These are phyloP conservation scores for Sporothrix globosa DNA, from an alignment of 2,329 filamentous ascomycete species.

Conservation along the genomic window DNA sequence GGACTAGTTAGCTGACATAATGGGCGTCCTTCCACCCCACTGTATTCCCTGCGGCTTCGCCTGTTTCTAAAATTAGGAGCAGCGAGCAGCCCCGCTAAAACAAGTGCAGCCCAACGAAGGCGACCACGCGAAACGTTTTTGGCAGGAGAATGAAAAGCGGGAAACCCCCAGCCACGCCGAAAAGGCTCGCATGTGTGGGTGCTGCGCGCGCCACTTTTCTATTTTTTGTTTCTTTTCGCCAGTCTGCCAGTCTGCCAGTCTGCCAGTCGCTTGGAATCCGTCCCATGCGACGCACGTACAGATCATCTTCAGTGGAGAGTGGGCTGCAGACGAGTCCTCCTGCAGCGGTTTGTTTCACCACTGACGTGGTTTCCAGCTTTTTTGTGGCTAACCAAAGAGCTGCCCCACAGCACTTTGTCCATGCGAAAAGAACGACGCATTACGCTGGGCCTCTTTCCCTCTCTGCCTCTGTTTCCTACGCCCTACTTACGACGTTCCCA, in stretches of 20 bases:
- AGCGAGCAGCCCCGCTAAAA: constrained; percentile 26
- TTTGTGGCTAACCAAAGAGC: neutral
- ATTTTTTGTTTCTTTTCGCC: neutral
- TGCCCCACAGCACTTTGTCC: neutral
- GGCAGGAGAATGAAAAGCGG: neutral
- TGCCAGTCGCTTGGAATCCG: neutral
- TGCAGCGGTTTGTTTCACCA: constrained; percentile 23
- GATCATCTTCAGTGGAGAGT: constrained; percentile 8
- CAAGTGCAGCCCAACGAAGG: neutral
- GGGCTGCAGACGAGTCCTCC: constrained; percentile 12
- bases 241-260: neutral
- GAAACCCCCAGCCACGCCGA: constrained; percentile 20
- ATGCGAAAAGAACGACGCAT: neutral
- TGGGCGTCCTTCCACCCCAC: neutral
- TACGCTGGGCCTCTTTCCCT: constrained; percentile 2
- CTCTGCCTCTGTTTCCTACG: neutral
- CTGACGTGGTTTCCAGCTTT: constrained; percentile 23
- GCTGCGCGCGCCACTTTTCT: constrained; percentile 16
- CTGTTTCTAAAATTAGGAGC: constrained; percentile 32
- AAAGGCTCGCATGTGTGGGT: neutral
- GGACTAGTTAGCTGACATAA: neutral
- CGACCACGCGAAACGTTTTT: neutral
- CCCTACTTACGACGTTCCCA: too few relatives aligned
- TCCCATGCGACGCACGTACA: too few relatives aligned
- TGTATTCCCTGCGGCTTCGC: neutral